Evolutionary conservation across 176 grass and related monocot genomes (phyloP).

Genomic region (Carex kokanica): DNA sequence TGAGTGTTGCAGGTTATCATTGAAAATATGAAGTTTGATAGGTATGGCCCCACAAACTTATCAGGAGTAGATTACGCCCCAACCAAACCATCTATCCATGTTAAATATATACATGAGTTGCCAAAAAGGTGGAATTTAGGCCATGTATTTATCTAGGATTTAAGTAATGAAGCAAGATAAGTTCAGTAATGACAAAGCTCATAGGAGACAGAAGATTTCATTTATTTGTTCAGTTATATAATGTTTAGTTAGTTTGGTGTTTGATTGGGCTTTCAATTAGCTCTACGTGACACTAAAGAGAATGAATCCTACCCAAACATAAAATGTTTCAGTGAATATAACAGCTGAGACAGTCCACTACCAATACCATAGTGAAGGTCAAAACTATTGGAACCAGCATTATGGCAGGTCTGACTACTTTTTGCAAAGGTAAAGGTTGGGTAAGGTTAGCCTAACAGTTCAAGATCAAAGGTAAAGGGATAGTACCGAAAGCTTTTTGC

Average conservation of each 20-base stretch:
- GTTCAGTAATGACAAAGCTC: not conserved
- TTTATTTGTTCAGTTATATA: not conserved
- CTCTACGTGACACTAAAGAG: not conserved
- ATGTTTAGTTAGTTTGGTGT: not conserved
- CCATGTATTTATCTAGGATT: not conserved
- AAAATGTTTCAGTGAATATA: not conserved
- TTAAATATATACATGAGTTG: not conserved
- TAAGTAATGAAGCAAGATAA: not conserved
- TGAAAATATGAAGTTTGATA: too few species aligned
- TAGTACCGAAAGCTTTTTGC: slow-evolving; percentile 67
- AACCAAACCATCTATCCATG: not conserved
- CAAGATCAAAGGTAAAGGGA: slow-evolving; percentile 2
- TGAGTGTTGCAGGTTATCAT: not conserved
- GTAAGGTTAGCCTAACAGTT: not conserved
- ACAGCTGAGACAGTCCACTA: not conserved
- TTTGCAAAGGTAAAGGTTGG: not conserved
- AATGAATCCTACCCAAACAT: not conserved
- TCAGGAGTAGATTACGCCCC: not conserved
- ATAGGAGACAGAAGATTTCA: not conserved
- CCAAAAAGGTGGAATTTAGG: not conserved
- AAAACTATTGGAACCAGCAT: not conserved
- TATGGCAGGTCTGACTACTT: not conserved
- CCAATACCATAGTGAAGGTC: not conserved
- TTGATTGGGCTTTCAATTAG: not conserved
- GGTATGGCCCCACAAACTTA: not conserved